These are phyloP conservation scores for barrel medic (Medicago truncatula) DNA, from an alignment of 306 rosid genomes.

Conservation along the genomic window DNA sequence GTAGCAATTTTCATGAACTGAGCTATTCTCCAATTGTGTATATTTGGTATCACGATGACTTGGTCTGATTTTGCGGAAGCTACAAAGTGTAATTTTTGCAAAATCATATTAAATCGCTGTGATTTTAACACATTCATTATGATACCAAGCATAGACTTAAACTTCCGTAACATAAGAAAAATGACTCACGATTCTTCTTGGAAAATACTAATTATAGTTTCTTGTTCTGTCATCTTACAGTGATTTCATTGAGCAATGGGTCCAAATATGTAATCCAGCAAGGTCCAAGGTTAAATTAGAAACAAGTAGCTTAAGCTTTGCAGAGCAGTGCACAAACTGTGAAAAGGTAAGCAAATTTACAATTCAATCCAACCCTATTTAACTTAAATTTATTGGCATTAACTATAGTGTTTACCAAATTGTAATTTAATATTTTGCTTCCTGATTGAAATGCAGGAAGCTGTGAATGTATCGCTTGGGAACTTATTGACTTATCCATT, in stretches of 20 bases:
- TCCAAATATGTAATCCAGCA: constrained; percentile 77
- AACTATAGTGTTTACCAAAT: background rate
- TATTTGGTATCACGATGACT: too few relatives aligned
- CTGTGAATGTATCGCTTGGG: constrained; percentile 92
- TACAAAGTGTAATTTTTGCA: too few relatives aligned
- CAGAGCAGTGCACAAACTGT: constrained; percentile 76
- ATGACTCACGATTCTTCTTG: background rate
- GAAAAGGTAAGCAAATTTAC: constrained; percentile 67
- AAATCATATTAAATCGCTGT: too few relatives aligned
- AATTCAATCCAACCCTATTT: constrained; percentile 8
- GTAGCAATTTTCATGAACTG: too few relatives aligned
- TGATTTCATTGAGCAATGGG: constrained; percentile 94
- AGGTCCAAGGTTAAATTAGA: constrained; percentile 62
- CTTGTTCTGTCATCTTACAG: constrained; percentile 48
- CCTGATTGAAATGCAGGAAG: constrained; percentile 65
- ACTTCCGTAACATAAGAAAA: constrained; percentile 6
- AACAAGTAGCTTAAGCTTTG: constrained; percentile 49
- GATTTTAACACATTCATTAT: too few relatives aligned
- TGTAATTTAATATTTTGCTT: constrained; percentile 31
- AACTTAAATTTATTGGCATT: background rate
- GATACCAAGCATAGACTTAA: too few relatives aligned
- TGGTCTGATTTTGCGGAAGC: too few relatives aligned
- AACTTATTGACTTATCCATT: constrained; percentile 86
- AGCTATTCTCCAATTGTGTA: too few relatives aligned
- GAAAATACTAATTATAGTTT: background rate